These are phyloP conservation scores for Fagus sylvatica DNA, from an alignment of 306 rosid species.

Conservation along the genomic window DNA sequence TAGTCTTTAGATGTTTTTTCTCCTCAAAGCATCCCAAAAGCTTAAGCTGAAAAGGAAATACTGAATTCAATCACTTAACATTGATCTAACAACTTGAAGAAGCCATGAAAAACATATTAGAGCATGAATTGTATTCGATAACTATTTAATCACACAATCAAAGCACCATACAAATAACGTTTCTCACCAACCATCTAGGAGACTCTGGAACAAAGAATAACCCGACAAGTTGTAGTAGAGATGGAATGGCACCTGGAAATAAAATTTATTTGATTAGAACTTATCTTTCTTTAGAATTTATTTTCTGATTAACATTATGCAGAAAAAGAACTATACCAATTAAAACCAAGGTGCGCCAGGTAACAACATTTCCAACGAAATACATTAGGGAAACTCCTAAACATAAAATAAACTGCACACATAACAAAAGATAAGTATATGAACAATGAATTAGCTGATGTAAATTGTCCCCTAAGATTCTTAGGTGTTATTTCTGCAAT, in stretches of 20 bases:
- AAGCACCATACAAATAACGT: background rate
- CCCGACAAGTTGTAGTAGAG: conserved; percentile 53
- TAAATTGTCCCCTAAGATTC: conserved; percentile 68
- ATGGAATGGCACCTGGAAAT: conserved; percentile 61
- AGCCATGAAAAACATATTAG: background rate
- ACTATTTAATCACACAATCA: background rate
- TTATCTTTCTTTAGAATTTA: too few relatives aligned
- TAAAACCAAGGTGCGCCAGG: conserved; percentile 58
- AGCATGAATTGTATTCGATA: background rate
- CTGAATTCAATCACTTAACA: too few relatives aligned
- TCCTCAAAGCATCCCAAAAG: background rate
- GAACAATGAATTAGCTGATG: conserved; percentile 34
- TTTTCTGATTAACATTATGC: background rate
- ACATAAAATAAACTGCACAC: conserved; percentile 62
- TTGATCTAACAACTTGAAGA: too few relatives aligned
- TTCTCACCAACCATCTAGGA: conserved; percentile 89
- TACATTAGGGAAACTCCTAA: conserved; percentile 61
- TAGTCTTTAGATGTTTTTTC: background rate
- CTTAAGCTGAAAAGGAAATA: too few relatives aligned
- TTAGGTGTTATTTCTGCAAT: conserved; percentile 77
- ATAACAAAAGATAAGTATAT: conserved; percentile 3
- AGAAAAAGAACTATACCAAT: conserved; percentile 36
- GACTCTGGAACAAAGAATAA: conserved; percentile 82
- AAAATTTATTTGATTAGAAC: background rate
- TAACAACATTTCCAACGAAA: conserved; percentile 53